Base-by-base conservation (phyloP, 768 basidiomycete genomes). In the Rhodotorula sphaerocarpa region DNA sequence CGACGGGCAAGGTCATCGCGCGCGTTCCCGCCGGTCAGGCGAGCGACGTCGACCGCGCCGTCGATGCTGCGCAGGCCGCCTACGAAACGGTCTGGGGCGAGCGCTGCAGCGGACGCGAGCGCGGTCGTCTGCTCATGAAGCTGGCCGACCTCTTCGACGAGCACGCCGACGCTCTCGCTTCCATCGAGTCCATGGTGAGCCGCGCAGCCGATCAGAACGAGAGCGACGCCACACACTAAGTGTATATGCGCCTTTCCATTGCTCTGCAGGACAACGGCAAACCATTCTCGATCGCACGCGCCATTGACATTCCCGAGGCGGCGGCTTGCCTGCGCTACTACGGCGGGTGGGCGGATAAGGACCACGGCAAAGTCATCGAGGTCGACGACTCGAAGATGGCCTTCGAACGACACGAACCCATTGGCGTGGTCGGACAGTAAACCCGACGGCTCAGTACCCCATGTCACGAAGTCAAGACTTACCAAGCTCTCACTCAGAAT, bases 261-360 rank as follows among this genome's bases (percentile, higher is more conserved):
- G 16, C 36, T 25, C 25, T 25, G 43, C 45, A 46, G 45, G 82
- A 90, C 73, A 84, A 83, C 61, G 78, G 78, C 39, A 85, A 85
- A 75, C 79, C 81, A 3, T 84, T 78, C 71, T 39, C 57, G 14
- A 77, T 73, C 45, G 70, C 74, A n/a, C 63, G 65, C 20, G 66
- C 57, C 23, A 72, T 74, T 66, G 75, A 76, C 62, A 71, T 75
- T 36, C 28, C 70, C 46, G 67, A 71, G 55, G 70, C 73, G 16
- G 73, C 74, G 36, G 72, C 57, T n/a, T 71, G 71, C 63, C 56
- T 75, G 30, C 69, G 78, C 47, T 93, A 92, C 77, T 95, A 86
- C 71, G 87, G 84, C 47, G 91, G 90, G 23, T 88, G 87, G 84
- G 87, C 89, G 25, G 90, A 91, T 78, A 93, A 92, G 77, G 76